A percentile compares a stretch with the other conserved stretches of the same genome.
These are phyloP conservation scores for Pseudocercospora musae DNA, from an alignment of 2,329 filamentous ascomycete species.

Conservation along the genomic window DNA sequence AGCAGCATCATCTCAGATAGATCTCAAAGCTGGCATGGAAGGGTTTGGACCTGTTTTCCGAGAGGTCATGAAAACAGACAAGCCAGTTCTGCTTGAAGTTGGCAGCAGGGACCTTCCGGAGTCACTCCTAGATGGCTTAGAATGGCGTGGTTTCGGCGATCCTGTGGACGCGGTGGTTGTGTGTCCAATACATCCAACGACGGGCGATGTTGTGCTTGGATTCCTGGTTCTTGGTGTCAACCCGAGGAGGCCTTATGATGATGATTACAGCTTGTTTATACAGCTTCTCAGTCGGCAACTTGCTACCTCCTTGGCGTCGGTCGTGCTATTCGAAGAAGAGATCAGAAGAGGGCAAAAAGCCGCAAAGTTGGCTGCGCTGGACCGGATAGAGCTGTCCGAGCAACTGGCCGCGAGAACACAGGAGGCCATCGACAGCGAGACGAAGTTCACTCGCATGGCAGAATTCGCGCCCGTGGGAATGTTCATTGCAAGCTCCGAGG, in stretches of 20 bases:
- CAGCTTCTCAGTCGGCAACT: constrained; percentile 71
- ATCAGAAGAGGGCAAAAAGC: constrained; percentile 71
- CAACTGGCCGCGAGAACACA: constrained; percentile 64
- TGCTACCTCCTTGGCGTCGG: constrained; percentile 75
- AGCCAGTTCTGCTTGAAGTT: constrained; percentile 65
- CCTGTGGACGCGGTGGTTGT: constrained; percentile 68
- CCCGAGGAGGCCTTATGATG: constrained; percentile 72
- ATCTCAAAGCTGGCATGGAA: constrained; percentile 65
- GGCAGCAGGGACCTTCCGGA: constrained; percentile 62
- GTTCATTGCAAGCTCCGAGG: constrained; percentile 73
- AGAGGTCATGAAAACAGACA: constrained; percentile 66
- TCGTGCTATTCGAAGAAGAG: constrained; percentile 79
- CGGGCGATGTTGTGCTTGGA: constrained; percentile 68
- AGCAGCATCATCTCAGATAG: constrained; percentile 59
- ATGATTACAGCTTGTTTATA: constrained; percentile 75
- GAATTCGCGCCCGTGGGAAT: constrained; percentile 81
- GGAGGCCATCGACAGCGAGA: constrained; percentile 61
- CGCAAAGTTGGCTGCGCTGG: constrained; percentile 69
- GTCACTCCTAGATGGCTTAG: constrained; percentile 62
- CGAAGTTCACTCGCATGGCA: constrained; percentile 78
- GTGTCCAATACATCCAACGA: constrained; percentile 75
- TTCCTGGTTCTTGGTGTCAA: constrained; percentile 79
- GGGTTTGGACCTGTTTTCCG: constrained; percentile 75
- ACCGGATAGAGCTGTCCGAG: constrained; percentile 73
- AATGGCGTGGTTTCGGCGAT: constrained; percentile 69